A percentile compares a stretch with the other conserved stretches of the same genome.
phyloP scores from a whole-genome alignment of 805 yeast species.

The Teunomyces kruisii region DNA sequence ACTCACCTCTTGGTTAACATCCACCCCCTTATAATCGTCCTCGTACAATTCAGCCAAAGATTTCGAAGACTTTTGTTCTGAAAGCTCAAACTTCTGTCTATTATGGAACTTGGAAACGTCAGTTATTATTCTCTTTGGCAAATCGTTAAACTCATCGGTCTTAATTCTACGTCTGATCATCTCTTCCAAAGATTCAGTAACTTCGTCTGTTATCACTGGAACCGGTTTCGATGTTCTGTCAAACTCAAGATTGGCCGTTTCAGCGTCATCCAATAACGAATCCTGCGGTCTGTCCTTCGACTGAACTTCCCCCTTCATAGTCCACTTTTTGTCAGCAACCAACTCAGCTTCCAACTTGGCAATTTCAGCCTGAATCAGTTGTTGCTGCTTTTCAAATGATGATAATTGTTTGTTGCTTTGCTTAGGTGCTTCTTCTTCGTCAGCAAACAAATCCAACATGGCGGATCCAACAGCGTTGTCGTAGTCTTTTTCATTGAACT shows the following conservation, averaged over 20 bases:
- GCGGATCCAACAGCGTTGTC: slow-evolving; percentile 61
- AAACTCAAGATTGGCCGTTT: slow-evolving; percentile 64
- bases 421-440: slow-evolving; percentile 18
- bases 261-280: slow-evolving; percentile 69
- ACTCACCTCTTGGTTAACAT: slow-evolving; percentile 45
- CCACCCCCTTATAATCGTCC: slow-evolving; percentile 65
- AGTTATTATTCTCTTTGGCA: slow-evolving; percentile 68
- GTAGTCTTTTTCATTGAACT: slow-evolving; percentile 58
- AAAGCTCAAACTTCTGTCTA: slow-evolving; percentile 58
- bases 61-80: slow-evolving; percentile 80
- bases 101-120: slow-evolving; percentile 59
- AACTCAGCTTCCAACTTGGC: slow-evolving; percentile 79
- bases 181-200: slow-evolving; percentile 85
- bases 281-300: slow-evolving; percentile 82
- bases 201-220: slow-evolving; percentile 88
- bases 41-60: slow-evolving; percentile 92
- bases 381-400: slow-evolving; percentile 81
- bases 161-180: slow-evolving; percentile 80
- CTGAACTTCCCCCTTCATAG: slow-evolving; percentile 88
- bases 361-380: slow-evolving; percentile 73
- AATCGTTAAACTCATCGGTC: slow-evolving; percentile 77
- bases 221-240: slow-evolving; percentile 95
- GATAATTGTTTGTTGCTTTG: slow-evolving; percentile 46
- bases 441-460: slow-evolving; percentile 61
- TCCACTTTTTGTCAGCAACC: slow-evolving; percentile 89